Base-by-base conservation (phyloP, 1,284 basidiomycete species). In the Sparassis latifolia region DNA sequence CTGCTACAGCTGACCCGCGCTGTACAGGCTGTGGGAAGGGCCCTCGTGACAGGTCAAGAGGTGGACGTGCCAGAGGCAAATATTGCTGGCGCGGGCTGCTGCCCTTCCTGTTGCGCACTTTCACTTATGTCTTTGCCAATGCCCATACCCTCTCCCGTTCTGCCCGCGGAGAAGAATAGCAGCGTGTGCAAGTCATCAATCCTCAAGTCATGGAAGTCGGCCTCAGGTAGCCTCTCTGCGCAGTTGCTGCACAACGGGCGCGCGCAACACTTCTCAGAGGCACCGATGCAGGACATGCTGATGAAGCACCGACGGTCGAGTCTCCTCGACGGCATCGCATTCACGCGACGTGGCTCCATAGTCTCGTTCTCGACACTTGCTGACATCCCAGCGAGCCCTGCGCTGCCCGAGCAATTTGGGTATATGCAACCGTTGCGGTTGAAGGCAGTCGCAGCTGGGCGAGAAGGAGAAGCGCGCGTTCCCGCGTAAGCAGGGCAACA, bases 131-230 rank as follows among this genome's bases (percentile, higher is more conserved):
- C 55, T 2, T 57, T 57, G n/a, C 58, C 64, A 4, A 49, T 59
- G 2, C 52, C 61, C 28, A 48, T 44, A 29, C 48, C 20, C 3
- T 54, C 59, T 3, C 60, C 65, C 42, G 56, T 67, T 6, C 55
- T 53, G 27, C 45, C 62, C 10, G 51, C 55, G 10, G 55, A 55
- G 33, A 41, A 59, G 20, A 58, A 64, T 33, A 58, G 52, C 49
- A 55, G 50, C 42, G 71, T 71, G 42, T 78, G 82, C 41, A 88
- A 86, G 68, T 87, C 20, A 20, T 20, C 86, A 10, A 87, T 88
- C 54, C 66, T 87, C 55, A 86, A 86, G 62, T 70, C 71, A 10
- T 79, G 76, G 73, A 80, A 77, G 58, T 71, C 76, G 28, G 68
- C 69, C 9, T 63, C 68, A 3, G 66, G 67, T 33, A 61, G 55